Base-by-base conservation (phyloP, 2,329 filamentous ascomycete species). In the Aspergillus candidus region DNA sequence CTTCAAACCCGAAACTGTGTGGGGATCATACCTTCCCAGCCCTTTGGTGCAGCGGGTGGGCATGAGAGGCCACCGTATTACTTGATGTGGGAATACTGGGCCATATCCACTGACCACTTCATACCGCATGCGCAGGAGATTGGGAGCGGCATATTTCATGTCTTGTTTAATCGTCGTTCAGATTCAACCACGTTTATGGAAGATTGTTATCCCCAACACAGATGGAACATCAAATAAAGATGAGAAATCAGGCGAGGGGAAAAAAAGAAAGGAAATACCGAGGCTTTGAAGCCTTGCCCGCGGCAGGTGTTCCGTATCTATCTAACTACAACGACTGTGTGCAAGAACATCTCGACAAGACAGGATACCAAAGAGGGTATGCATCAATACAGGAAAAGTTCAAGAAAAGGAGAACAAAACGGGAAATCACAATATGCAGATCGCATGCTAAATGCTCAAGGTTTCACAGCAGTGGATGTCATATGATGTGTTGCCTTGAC, bases 371-470 rank as follows among this genome's bases (percentile, higher is more conserved):
- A 31, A 49, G 13, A 17, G 43, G 31, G 47, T 50, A 57, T 54
- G 49, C 42, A 51, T 36, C 47, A 37, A 40, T 51, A 44, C 39
- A 50, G 31, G 41, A 51, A 52, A 39, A 46, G 36, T 15, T 29
- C 37, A 39, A 15, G 27, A 6, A 17, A 6, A 13, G 4, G 11
- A 32, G 31, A 39, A n/a, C 15, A 14, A 29, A 31, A 6, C 15
- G 7, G 11, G 27, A 38, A 38, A 27, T 27, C 22, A 27, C 22
- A 44, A 57, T 54, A 56, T 58, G 59, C 58, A 60, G 59, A 59
- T 50, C 56, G 55, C 56, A 63, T 64, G 60, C 62, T 63, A 59
- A 62, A 61, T 62, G 60, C 61, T 61, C 49, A 54, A 57, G 57
- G 49, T 53, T 52, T 53, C 40, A 41, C 47, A 43, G 52, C 40